Evolutionary conservation across 129 eudicot genomes (phyloP), one percentile per base, ranked within the genome.

Genomic region (Erigeron canadensis): DNA sequence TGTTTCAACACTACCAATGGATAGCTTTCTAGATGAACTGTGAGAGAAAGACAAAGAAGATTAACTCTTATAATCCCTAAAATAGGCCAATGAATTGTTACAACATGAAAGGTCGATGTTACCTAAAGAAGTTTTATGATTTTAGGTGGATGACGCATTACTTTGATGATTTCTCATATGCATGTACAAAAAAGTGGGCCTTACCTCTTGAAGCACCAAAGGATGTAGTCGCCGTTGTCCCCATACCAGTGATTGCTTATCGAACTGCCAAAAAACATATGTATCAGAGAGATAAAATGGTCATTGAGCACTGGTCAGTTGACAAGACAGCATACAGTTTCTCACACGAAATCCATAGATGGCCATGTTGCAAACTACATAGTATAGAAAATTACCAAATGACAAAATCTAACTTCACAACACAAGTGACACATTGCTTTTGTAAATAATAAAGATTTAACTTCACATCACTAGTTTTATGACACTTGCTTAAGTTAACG

Each of bases 211-310:
- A 79, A 40, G 59, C 42, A 89, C 89, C 82, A 95, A 54, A 38
- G 97, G 95, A 77, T 86, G 86, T 65, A 88, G 99, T 2, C 97
- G 94, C 73, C 96, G 99, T 68, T 90, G 84, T 61, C 99, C 99
- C 97, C 99, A 95, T 65, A 88, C 91, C 56, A 87, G 85, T 54
- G 96, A 55, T 65, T 84, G 50, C 75, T 83, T 95, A 66, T 95
- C 96, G 55, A 90, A 74, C 99, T 95, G 97, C 60, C 71, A 78
- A 80, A 64, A 28, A 42, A 42, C 53, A 61, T 4, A 44, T 19
- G 38, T 34, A 55, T 3, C 40, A 39, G 53, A 75, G 67, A 10
- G 11, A 28, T 10, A n/a, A 64, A 54, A 7, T 56, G 63, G 28
- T 65, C 18, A 42, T 48, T 41, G 22, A 45, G 13, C 39, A 56